These are phyloP conservation scores for Nidularia sp. DNA, from an alignment of 768 basidiomycete species.

Conservation along the genomic window DNA sequence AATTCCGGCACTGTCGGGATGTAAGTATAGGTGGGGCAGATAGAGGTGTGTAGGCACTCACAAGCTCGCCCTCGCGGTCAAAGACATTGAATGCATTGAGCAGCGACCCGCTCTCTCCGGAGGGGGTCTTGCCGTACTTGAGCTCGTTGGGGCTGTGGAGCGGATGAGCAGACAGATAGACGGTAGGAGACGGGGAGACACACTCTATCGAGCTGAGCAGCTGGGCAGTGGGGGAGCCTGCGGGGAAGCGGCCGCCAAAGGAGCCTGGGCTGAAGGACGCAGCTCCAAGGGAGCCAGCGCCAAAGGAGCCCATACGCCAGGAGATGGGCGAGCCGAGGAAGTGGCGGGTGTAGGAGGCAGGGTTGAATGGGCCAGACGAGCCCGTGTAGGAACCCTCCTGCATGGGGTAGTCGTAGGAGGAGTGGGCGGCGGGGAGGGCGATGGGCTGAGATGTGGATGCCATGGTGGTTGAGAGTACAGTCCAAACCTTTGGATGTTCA, in stretches of 20 bases:
- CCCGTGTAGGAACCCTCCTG: conserved; percentile 50
- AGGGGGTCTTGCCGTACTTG: conserved; percentile 29
- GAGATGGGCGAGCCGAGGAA: conserved; percentile 73
- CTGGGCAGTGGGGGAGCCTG: conserved; percentile 60
- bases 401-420: conserved; percentile 27
- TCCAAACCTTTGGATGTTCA: too few relatives aligned
- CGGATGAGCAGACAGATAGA: neutral
- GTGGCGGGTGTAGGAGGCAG: conserved; percentile 62
- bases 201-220: conserved; percentile 65
- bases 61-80: conserved; percentile 71
- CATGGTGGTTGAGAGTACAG: too few relatives aligned
- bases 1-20: conserved; percentile 69
- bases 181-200: conserved; percentile 17
- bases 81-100: conserved; percentile 64
- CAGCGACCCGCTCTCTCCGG: conserved; percentile 58
- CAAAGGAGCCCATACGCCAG: conserved; percentile 65
- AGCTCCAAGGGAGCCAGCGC: conserved; percentile 15
- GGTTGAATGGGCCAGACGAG: conserved; percentile 51
- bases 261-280: too few relatives aligned
- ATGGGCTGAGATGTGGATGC: conserved; percentile 38
- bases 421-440: conserved; percentile 31
- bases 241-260: conserved; percentile 44
- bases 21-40: neutral
- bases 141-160: conserved; percentile 27
- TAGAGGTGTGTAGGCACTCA: conserved; percentile 26